Base-by-base conservation (phyloP, 495 filamentous ascomycete species). In the Lophium mytilinum region DNA sequence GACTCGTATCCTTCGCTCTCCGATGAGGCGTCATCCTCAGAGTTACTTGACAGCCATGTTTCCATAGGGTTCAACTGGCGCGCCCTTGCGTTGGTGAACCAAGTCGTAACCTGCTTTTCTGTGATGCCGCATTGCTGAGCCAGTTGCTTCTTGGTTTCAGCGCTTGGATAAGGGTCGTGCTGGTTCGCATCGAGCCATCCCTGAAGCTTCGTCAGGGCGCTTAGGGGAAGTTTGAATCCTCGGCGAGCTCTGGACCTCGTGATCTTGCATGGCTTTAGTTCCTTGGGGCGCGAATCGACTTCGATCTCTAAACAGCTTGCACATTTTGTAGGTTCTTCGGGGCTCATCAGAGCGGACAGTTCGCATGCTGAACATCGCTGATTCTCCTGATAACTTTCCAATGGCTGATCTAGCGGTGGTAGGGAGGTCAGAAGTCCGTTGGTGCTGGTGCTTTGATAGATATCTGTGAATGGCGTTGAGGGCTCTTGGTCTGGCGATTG, bases 301-400 rank as follows among this genome's bases (percentile, higher is more conserved):
- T 30, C 24, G 3, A 30, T 30, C 24, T 30, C 24, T 30, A 41
- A 1, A 50, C 61, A 64, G 41, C 17, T 50, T 18, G 39, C n/a
- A 54, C 61, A 64, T 11, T 33, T 43, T n/a, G 33, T 36, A 35
- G 52, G 35, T 4, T 9, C 1, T 24, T 15, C 21, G 15, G 57
- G 61, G 36, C 52, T 40, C 21, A 64, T 60, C 7, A 64, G 45
- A 15, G 53, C 47, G 0, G 61, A 48, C n/a, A 64, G 37, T 51
- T 64, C 61, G 50, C 61, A 64, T 9, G 61, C 61, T 14, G 61
- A 60, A 46, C 61, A 64, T 19, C 61, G 61, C 12, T 30, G 30
- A 47, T 37, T 1, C 4, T 55, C 6, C 24, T 48, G 34, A 30
- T 1, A 11, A 11, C 34, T 39, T n/a, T 14, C 50, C 35, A 30